phyloP scores from a whole-genome alignment of 257 asterid genomes.

The Forsythia viridissima region DNA sequence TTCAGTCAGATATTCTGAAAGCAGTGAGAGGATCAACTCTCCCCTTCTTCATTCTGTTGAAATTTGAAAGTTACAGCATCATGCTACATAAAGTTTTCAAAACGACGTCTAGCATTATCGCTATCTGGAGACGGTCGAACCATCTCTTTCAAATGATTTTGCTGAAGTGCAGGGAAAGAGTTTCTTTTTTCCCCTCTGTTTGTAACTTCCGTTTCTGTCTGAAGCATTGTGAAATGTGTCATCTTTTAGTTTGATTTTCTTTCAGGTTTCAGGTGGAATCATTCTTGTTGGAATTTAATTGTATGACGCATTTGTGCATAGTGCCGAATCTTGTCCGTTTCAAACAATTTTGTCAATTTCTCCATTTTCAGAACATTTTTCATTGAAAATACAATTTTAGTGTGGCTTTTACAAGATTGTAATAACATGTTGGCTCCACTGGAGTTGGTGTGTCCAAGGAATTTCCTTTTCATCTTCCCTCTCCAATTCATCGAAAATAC shows the following conservation, averaged over 20 bases:
- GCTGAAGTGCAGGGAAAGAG: not conserved
- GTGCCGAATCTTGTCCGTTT: no score
- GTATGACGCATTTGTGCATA: no score
- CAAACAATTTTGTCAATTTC: no score
- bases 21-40: conserved; percentile 43
- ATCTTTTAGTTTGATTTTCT: not conserved
- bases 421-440: no score
- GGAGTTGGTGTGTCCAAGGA: no score
- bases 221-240: not conserved
- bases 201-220: not conserved
- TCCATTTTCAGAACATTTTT: no score
- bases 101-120: not conserved
- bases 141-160: not conserved
- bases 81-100: not conserved
- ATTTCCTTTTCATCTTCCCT: no score
- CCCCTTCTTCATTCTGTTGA: conserved; percentile 56
- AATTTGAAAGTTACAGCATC: not conserved
- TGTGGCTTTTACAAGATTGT: no score
- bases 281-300: no score
- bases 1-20: conserved; percentile 36
- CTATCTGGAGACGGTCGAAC: not conserved
- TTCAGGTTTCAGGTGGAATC: not conserved
- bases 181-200: no score
- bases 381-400: no score
- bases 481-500: no score